Percentiles rank a stretch among this genome's conserved stretches.
These are phyloP conservation scores for Aeminium ludgeri DNA, from an alignment of 495 filamentous ascomycete species.

Conservation along the genomic window DNA sequence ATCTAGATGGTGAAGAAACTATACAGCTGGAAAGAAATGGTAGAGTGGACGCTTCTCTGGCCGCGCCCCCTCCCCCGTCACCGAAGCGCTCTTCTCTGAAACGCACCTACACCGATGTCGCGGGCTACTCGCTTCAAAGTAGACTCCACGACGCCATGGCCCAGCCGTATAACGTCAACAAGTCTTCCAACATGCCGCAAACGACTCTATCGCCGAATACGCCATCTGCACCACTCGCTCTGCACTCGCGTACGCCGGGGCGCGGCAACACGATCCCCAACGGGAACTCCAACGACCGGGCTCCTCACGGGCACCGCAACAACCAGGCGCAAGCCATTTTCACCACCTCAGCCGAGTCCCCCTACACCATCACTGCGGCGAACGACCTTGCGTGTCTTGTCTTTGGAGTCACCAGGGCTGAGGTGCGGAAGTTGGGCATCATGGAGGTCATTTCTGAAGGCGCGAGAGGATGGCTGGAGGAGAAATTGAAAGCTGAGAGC, in stretches of 20 bases:
- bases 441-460: conserved; percentile 85
- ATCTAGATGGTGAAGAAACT: not conserved
- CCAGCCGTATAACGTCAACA: conserved; percentile 45
- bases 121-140: conserved; percentile 50
- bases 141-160: conserved; percentile 81
- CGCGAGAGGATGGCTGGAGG: conserved; percentile 73
- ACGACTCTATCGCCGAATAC: conserved; percentile 28
- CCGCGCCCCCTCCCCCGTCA: conserved; percentile 4
- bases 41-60: not conserved
- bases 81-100: conserved; percentile 57
- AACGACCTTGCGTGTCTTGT: conserved; percentile 93
- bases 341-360: conserved; percentile 69
- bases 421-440: conserved; percentile 88
- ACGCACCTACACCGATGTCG: conserved; percentile 74
- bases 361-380: conserved; percentile 92
- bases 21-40: not conserved
- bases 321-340: conserved; percentile 92
- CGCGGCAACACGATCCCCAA: conserved; percentile 6
- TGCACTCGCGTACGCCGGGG: not conserved
- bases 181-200: conserved; percentile 19
- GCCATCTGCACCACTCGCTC: not conserved
- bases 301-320: conserved; percentile 59
- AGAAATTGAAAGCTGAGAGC: conserved; percentile 38
- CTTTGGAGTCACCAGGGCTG: conserved; percentile 86
- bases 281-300: conserved; percentile 13